These are phyloP conservation scores for Salvia hispanica DNA, from an alignment of 257 asterid species.

Conservation along the genomic window DNA sequence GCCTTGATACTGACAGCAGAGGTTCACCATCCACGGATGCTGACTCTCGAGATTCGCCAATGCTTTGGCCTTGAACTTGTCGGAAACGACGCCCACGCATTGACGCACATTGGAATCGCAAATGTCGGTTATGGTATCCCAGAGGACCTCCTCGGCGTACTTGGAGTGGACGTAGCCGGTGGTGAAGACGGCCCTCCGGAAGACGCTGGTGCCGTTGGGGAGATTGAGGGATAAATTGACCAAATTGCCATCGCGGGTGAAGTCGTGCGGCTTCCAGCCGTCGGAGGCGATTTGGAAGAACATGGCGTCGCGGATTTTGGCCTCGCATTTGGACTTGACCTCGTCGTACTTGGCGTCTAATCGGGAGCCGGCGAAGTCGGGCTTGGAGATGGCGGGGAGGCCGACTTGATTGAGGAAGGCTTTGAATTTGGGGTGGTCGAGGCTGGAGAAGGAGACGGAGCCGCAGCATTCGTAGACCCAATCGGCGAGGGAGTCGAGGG, in stretches of 20 bases:
- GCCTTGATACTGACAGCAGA: constrained; percentile 83
- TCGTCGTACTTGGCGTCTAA: constrained; percentile 73
- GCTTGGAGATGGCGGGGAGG: constrained; percentile 57
- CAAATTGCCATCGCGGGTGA: constrained; percentile 53
- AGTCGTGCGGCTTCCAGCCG: constrained; percentile 72
- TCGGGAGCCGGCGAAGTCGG: constrained; percentile 61
- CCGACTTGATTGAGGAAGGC: constrained; percentile 82
- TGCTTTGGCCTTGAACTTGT: constrained; percentile 82
- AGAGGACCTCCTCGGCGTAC: constrained; percentile 78
- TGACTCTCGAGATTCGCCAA: constrained; percentile 69
- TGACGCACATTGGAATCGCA: constrained; percentile 65
- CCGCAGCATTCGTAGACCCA: constrained; percentile 95
- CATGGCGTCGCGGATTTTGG: constrained; percentile 89
- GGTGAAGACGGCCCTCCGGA: constrained; percentile 68
- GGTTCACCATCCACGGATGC: constrained; percentile 94
- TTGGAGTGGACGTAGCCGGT: constrained; percentile 63
- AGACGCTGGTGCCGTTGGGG: constrained; percentile 83
- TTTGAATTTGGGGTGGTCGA: constrained; percentile 89
- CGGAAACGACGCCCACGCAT: constrained; percentile 90
- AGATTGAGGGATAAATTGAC: constrained; percentile 81
- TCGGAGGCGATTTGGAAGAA: constrained; percentile 86
- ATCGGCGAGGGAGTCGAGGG: constrained; percentile 70
- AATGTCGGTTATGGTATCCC: constrained; percentile 76
- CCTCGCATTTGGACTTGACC: constrained; percentile 68
- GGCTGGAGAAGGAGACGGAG: constrained; percentile 71